Conservation (phyloP, 2,329 filamentous ascomycete species). For the Leptographium radiaticola region DNA sequence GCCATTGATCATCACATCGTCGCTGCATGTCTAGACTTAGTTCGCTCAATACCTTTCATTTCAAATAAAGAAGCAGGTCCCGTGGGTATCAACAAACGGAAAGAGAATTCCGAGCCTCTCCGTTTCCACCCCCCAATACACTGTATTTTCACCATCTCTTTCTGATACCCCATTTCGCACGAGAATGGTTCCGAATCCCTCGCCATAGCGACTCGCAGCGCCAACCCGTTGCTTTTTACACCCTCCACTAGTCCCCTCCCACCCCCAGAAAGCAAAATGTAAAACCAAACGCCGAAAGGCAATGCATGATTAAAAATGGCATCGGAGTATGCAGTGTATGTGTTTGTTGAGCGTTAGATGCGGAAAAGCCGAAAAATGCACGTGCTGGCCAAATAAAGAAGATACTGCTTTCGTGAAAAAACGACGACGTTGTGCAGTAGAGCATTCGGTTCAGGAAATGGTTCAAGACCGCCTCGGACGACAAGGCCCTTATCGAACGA, state of each 20-base stretch:
- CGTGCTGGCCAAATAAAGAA: background rate
- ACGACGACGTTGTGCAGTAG: too few relatives aligned
- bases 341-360: background rate
- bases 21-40: too few relatives aligned
- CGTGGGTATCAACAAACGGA: background rate
- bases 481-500: too few relatives aligned
- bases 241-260: background rate
- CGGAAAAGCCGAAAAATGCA: background rate
- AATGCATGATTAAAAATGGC: background rate
- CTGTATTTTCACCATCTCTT: background rate
- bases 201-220: background rate
- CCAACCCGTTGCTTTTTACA: background rate
- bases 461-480: too few relatives aligned
- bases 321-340: background rate
- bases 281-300: constrained; percentile 2
- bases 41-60: background rate
- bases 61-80: background rate
- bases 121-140: background rate
- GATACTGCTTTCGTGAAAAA: background rate
- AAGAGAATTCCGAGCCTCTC: background rate
- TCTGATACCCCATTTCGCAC: background rate
- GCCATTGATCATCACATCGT: too few relatives aligned
- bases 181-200: background rate
- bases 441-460: too few relatives aligned
- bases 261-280: background rate